Conservation (phyloP, 176 grass and related monocot genomes). For the Phragmites australis region DNA sequence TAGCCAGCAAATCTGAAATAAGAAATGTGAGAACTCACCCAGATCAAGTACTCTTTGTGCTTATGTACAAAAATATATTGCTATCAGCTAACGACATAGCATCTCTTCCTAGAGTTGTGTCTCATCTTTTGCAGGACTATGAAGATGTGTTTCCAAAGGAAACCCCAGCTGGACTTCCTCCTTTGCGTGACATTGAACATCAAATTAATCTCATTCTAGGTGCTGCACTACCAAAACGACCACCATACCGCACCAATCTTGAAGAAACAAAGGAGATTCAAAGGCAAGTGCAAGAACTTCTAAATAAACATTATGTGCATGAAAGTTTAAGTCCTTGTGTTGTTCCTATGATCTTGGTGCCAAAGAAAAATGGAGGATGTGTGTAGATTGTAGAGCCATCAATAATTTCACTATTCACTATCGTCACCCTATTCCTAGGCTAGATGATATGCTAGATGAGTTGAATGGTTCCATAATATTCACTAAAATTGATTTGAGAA, state of each 20-base stretch:
- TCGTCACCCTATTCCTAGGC: not conserved
- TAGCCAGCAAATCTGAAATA: not conserved
- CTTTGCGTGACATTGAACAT: not conserved
- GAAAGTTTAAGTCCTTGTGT: not conserved
- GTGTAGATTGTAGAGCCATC: not conserved
- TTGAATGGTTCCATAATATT: too few species aligned
- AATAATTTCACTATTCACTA: not conserved
- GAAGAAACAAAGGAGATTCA: not conserved
- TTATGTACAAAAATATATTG: not conserved
- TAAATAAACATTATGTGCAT: not conserved
- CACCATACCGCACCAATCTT: not conserved
- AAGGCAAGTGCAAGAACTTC: not conserved
- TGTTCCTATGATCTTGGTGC: not conserved
- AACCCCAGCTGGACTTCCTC: not conserved
- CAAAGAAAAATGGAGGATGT: not conserved
- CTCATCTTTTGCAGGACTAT: not conserved
- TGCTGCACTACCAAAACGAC: not conserved
- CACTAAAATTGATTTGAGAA: too few species aligned
- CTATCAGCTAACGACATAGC: not conserved
- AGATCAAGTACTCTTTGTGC: not conserved
- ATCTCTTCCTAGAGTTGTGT: not conserved
- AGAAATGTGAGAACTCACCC: not conserved
- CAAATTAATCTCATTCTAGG: not conserved
- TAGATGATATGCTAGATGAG: not conserved
- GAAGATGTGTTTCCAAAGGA: not conserved